A percentile compares a stretch with the other conserved stretches of the same genome.
Conservation (phyloP, 2,329 filamentous ascomycete genomes). For the Beauveria varroae region DNA sequence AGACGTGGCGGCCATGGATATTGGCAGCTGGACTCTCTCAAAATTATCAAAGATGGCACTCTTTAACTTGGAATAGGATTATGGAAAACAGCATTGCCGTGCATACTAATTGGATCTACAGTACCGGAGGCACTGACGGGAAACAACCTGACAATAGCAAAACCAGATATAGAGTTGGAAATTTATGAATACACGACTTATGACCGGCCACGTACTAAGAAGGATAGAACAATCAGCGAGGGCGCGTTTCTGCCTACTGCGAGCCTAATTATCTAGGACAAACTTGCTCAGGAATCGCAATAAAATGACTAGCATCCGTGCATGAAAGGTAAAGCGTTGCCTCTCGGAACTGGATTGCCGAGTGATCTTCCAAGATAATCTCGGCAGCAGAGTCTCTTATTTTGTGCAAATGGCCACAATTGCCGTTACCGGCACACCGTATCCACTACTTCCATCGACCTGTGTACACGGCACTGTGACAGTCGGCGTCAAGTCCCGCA, state of each 20-base stretch:
- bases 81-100: background rate
- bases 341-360: too few relatives aligned
- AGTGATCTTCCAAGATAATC: too few relatives aligned
- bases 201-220: background rate
- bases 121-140: background rate
- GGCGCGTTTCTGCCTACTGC: too few relatives aligned
- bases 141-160: background rate
- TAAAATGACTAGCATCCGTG: too few relatives aligned
- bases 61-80: background rate
- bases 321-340: too few relatives aligned
- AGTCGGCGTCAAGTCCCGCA: background rate
- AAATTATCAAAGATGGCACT: slow-evolving; percentile 7
- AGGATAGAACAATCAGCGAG: too few relatives aligned
- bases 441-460: background rate
- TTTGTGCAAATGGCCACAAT: background rate
- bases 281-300: too few relatives aligned
- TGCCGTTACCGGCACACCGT: background rate
- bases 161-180: background rate
- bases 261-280: too few relatives aligned
- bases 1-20: slow-evolving; percentile 16
- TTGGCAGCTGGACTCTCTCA: slow-evolving; percentile 12
- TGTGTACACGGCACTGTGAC: background rate
- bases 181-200: background rate
- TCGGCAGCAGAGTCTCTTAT: background rate
- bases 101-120: background rate